Evolutionary conservation across 2,329 filamentous ascomycete species (phyloP).

Genomic region (Penicillium sclerotigenum): DNA sequence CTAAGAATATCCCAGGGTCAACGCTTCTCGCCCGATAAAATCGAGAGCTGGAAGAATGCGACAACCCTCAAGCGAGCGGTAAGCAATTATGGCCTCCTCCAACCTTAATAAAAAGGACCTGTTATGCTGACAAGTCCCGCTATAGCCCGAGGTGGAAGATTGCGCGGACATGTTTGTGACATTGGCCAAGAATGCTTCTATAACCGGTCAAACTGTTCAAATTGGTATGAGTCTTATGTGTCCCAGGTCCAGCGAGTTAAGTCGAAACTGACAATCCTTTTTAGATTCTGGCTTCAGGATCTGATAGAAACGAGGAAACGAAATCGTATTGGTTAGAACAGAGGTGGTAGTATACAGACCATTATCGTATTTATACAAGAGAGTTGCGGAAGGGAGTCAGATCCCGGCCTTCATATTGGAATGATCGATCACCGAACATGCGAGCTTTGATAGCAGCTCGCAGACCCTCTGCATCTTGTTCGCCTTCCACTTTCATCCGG

Average conservation of each 20-base stretch:
- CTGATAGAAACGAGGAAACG: conserved; percentile 11
- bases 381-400: conserved; percentile 36
- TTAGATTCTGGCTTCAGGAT: conserved; percentile 36
- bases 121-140: background rate
- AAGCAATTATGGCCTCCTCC: conserved; percentile 18
- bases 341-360: conserved; percentile 13
- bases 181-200: conserved; percentile 45
- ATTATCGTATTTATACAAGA: conserved; percentile 24
- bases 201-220: conserved; percentile 46
- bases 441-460: conserved; percentile 41
- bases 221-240: conserved; percentile 38
- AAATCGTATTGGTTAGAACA: conserved; percentile 21
- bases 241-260: background rate
- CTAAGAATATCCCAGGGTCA: conserved; percentile 45
- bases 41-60: conserved; percentile 53
- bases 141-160: conserved; percentile 43
- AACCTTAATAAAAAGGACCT: background rate
- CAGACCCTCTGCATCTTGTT: conserved; percentile 34
- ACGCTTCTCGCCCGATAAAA: conserved; percentile 56
- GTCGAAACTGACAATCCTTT: conserved; percentile 10
- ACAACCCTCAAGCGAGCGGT: conserved; percentile 60
- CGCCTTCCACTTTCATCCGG: conserved; percentile 42
- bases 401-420: conserved; percentile 23
- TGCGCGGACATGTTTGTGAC: conserved; percentile 41
- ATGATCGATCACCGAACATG: conserved; percentile 34